Evolutionary conservation across 805 yeast genomes (phyloP).

Genomic region (Wickerhamiella kurtzmanii): DNA sequence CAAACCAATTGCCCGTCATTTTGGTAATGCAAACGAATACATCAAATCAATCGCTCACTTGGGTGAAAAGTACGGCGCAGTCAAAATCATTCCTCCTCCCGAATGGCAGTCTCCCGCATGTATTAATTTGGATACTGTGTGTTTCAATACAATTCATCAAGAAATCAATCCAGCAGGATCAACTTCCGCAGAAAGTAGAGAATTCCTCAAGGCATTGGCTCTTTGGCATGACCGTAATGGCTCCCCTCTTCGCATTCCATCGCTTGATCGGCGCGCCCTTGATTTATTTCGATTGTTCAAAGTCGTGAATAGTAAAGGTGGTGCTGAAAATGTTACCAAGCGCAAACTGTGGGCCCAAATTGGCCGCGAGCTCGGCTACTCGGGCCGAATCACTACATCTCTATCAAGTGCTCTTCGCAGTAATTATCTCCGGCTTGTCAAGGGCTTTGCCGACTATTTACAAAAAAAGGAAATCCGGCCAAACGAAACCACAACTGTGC

Average conservation of each 20-base stretch:
- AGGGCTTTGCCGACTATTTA: neutral
- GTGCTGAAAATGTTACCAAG: slow-evolving; percentile 47
- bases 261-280: slow-evolving; percentile 50
- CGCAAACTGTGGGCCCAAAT: slow-evolving; percentile 71
- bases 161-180: slow-evolving; percentile 29
- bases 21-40: neutral
- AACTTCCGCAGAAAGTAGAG: slow-evolving; percentile 25
- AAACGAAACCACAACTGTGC: slow-evolving; percentile 1
- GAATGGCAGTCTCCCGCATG: neutral
- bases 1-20: neutral
- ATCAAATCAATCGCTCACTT: neutral
- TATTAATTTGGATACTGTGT: slow-evolving; percentile 14
- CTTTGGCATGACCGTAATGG: slow-evolving; percentile 28
- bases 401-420: slow-evolving; percentile 52
- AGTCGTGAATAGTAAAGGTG: slow-evolving; percentile 53
- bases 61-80: neutral
- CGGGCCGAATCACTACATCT: slow-evolving; percentile 58
- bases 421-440: slow-evolving; percentile 38
- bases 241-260: slow-evolving; percentile 33
- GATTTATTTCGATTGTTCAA: slow-evolving; percentile 49
- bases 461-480: slow-evolving; percentile 12
- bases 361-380: slow-evolving; percentile 67
- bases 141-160: slow-evolving; percentile 41
- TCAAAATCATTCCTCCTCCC: neutral
- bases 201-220: slow-evolving; percentile 34